Evolutionary conservation across 768 basidiomycete genomes (phyloP), one percentile per base, ranked within the genome.

Genomic region (Lentinula guzmanii): DNA sequence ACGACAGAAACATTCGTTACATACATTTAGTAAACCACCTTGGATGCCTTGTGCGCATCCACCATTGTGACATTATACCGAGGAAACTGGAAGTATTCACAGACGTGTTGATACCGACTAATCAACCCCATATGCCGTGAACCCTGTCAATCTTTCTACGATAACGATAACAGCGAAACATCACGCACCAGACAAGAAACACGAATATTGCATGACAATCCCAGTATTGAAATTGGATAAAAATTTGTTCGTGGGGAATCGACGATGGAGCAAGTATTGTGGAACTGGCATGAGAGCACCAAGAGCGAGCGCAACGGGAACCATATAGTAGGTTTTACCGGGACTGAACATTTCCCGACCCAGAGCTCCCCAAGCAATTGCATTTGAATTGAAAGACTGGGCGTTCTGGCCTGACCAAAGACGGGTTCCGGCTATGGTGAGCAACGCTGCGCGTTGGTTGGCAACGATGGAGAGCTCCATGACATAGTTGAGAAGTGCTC

Each of bases 1-100:
- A 42, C 15, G 33, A 5, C 3, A 7, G 9, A 15, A 33, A 15
- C 4, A 24, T 11, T 15, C 39, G 21, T 35, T 16, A 69, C 69
- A 55, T 58, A 70, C 67, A 71, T 67, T 76, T 76, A 52, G 72
- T 74, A 71, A 77, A 77, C 71, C 71, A 72, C 59, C 75, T 66
- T 52, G 76, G 75, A 67, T 73, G 72, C 58, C 68, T 71, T 55
- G 66, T 73, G 54, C 76, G 69, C 31, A 76, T 69, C 41, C 53
- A 71, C 52, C 58, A 64, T 55, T 63, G 65, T 18, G 65, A 66
- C 35, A 65, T 54, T 28, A 66, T 58, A 37, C 65, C 67, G 37
- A 64, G 52, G 21, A 63, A 54, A 28, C 63, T 58, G 16, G 68
- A 51, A 52, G 65, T 65, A 59, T 64, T 61, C 51, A 71, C 62